These are phyloP conservation scores for Alternaria incomplexa DNA, from an alignment of 2,329 filamentous ascomycete genomes.

Conservation along the genomic window DNA sequence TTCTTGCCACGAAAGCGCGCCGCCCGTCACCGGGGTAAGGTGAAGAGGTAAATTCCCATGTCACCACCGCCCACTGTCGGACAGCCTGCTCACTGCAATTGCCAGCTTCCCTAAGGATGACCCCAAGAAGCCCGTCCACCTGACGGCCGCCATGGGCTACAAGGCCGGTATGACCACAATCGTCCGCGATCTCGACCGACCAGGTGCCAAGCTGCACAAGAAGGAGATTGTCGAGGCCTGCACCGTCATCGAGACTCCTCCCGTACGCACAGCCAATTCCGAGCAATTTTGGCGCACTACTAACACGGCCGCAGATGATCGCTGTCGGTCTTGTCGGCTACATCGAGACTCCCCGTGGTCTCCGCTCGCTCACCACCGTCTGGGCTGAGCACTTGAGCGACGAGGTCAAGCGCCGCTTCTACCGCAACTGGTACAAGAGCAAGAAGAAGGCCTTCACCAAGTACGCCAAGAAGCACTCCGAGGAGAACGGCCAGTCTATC, in stretches of 20 bases:
- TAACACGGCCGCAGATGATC: conserved; percentile 77
- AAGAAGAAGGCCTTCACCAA: conserved; percentile 99
- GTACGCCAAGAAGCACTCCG: conserved; percentile 99
- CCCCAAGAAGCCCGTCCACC: conserved; percentile 98
- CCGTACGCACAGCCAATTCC: conserved; percentile 71
- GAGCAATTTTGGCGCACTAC: conserved; percentile 54
- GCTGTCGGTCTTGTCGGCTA: conserved; percentile 99
- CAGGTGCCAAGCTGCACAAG: conserved; percentile 99
- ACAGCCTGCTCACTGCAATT: conserved; percentile 32
- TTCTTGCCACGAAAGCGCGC: conserved; percentile 77
- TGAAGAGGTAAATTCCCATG: conserved; percentile 86
- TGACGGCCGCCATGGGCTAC: conserved; percentile 98
- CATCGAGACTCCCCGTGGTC: conserved; percentile 99
- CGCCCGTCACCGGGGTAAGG: conserved; percentile 92
- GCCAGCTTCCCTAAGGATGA: conserved; percentile 99
- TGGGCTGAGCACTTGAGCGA: conserved; percentile 99
- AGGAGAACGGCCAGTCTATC: conserved; percentile 87
- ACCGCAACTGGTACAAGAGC: conserved; percentile 99
- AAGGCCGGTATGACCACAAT: conserved; percentile 99
- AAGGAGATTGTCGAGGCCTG: conserved; percentile 54
- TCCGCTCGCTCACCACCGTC: conserved; percentile 98
- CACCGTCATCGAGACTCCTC: conserved; percentile 52
- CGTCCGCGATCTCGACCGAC: conserved; percentile 98
- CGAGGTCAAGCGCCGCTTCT: conserved; percentile 99
- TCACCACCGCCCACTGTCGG: conserved; percentile 17